Conservation (phyloP, 1,139 yeast genomes). For the Kodamaea suecica region DNA sequence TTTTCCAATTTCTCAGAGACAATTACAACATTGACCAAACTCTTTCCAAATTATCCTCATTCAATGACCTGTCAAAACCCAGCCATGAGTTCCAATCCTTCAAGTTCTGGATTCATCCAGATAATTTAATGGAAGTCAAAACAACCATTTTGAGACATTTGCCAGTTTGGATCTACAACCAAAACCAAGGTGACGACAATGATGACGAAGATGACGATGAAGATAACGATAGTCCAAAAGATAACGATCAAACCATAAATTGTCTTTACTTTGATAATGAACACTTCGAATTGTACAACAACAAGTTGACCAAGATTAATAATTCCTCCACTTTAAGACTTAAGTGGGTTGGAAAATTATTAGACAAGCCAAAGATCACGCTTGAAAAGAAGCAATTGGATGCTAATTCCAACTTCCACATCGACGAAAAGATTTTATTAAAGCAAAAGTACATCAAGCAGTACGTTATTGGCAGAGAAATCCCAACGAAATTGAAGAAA, state of each 20-base stretch:
- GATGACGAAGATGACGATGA: constrained; percentile 27
- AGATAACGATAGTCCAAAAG: constrained; percentile 21
- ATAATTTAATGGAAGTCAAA: constrained; percentile 94
- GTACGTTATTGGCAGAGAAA: constrained; percentile 38
- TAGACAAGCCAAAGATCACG: constrained; percentile 71
- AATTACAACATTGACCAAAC: constrained; percentile 46
- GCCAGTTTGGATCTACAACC: constrained; percentile 81
- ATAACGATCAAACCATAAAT: constrained; percentile 76
- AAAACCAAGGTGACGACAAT: constrained; percentile 24
- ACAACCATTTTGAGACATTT: constrained; percentile 88
- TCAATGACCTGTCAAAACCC: constrained; percentile 45
- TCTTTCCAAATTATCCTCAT: constrained; percentile 44
- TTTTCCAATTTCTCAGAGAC: constrained; percentile 79
- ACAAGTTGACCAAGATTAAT: constrained; percentile 68
- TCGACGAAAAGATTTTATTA: constrained; percentile 59
- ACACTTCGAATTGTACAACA: constrained; percentile 79
- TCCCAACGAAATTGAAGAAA: constrained; percentile 17
- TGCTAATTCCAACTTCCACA: constrained; percentile 49
- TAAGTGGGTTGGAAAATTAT: constrained; percentile 86
- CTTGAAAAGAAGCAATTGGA: constrained; percentile 77
- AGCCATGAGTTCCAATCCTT: constrained; percentile 67
- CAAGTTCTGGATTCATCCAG: constrained; percentile 96
- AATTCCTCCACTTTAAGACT: constrained; percentile 76
- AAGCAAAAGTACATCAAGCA: constrained; percentile 78
- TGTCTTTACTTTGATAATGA: constrained; percentile 86